phyloP scores from a whole-genome alignment of 257 asterid genomes.

The Misopates orontium region DNA sequence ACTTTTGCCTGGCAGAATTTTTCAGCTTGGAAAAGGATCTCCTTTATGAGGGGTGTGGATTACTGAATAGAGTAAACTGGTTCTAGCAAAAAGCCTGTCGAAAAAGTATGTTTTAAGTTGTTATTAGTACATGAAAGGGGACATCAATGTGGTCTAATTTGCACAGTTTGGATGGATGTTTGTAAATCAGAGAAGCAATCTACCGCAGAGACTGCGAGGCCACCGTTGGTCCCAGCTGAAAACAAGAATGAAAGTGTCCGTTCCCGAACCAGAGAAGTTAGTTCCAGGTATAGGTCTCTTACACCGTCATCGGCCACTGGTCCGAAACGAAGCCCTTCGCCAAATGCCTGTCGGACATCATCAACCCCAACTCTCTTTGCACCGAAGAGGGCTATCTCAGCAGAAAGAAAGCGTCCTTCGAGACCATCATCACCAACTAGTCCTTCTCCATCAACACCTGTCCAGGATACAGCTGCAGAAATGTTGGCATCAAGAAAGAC shows the following conservation, averaged over 20 bases:
- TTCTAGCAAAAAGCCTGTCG: conserved; percentile 36
- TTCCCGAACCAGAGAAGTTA: conserved; percentile 56
- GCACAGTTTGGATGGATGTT: conserved; percentile 63
- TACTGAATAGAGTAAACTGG: conserved; percentile 33
- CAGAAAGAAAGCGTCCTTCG: conserved; percentile 65
- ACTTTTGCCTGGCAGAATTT: conserved; percentile 56
- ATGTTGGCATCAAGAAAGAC: conserved; percentile 49
- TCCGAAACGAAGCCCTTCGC: conserved; percentile 62
- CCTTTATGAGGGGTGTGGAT: conserved; percentile 41
- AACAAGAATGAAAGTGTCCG: conserved; percentile 24
- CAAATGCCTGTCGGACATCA: conserved; percentile 42
- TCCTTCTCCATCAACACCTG: conserved; percentile 65
- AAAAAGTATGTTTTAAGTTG: conserved; percentile 29
- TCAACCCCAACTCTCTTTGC: conserved; percentile 37
- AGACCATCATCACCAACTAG: conserved; percentile 53
- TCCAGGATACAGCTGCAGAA: conserved; percentile 57
- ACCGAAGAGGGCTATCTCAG: conserved; percentile 72
- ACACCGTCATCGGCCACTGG: conserved; percentile 51
- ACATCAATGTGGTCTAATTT: conserved; percentile 57
- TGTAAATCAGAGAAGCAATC: conserved; percentile 58
- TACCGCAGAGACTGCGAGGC: conserved; percentile 44
- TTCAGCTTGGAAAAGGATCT: conserved; percentile 39
- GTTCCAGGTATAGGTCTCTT: conserved; percentile 80
- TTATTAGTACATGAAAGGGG: conserved; percentile 35
- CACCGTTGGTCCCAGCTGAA: conserved; percentile 54